A percentile compares a stretch with the other conserved stretches of the same genome.
These are phyloP conservation scores for Tulasnella sp. DNA, from an alignment of 768 basidiomycete species.

Conservation along the genomic window DNA sequence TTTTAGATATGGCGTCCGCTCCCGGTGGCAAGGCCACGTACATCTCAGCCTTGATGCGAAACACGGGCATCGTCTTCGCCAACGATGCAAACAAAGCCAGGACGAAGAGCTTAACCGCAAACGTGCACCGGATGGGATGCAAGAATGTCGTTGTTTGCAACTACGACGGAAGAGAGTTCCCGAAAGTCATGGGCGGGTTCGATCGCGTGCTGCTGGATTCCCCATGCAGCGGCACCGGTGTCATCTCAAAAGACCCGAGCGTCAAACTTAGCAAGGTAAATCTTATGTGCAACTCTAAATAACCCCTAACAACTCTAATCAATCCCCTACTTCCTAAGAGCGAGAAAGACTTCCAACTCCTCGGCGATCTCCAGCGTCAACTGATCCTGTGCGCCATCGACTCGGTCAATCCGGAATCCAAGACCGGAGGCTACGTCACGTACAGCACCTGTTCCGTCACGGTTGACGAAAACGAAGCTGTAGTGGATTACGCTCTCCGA, in stretches of 20 bases:
- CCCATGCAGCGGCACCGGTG: slow-evolving; percentile 96
- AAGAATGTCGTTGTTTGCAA: slow-evolving; percentile 97
- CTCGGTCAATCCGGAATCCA: slow-evolving; percentile 83
- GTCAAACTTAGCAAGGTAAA: slow-evolving; percentile 97
- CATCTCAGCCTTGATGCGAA: slow-evolving; percentile 93
- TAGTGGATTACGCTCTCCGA: slow-evolving; percentile 93
- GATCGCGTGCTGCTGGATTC: slow-evolving; percentile 96
- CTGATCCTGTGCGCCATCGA: slow-evolving; percentile 97
- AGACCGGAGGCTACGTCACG: slow-evolving; percentile 89
- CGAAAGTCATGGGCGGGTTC: slow-evolving; percentile 98
- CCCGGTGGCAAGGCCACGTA: slow-evolving; percentile 99
- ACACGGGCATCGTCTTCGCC: slow-evolving; percentile 96
- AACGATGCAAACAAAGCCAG: slow-evolving; percentile 94
- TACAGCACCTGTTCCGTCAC: slow-evolving; percentile 99
- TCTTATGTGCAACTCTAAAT: slow-evolving; percentile 18
- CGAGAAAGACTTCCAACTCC: slow-evolving; percentile 89
- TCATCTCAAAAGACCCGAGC: slow-evolving; percentile 95
- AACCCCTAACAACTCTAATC: not conserved
- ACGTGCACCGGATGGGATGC: slow-evolving; percentile 94
- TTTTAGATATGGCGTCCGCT: slow-evolving; percentile 97
- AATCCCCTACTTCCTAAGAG: slow-evolving; percentile 50
- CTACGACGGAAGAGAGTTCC: slow-evolving; percentile 96
- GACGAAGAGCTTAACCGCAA: slow-evolving; percentile 94
- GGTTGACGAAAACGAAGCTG: slow-evolving; percentile 97
- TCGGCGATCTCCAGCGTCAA: slow-evolving; percentile 98